These are phyloP conservation scores for Fusarium sp. DNA, from an alignment of 2,329 filamentous ascomycete genomes.

Conservation along the genomic window DNA sequence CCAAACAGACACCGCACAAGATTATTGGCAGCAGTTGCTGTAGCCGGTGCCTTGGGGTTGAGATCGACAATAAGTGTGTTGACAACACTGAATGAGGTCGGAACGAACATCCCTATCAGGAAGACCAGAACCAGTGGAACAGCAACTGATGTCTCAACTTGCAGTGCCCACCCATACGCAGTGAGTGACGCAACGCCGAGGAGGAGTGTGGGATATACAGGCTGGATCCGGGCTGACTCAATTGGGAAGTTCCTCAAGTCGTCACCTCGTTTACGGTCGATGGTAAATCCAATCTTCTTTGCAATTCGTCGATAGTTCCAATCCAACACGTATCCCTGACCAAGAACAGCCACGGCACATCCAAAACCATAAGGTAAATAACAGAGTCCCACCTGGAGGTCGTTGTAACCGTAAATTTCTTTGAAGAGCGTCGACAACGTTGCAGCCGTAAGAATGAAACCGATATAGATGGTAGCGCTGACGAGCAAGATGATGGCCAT, in stretches of 20 bases:
- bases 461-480: constrained; percentile 63
- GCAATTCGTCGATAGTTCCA: constrained; percentile 78
- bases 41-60: constrained; percentile 67
- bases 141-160: constrained; percentile 60
- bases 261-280: constrained; percentile 66
- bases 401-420: constrained; percentile 60
- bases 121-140: constrained; percentile 65
- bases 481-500: constrained; percentile 63
- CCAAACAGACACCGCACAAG: constrained; percentile 69
- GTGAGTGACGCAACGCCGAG: constrained; percentile 63
- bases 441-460: constrained; percentile 63
- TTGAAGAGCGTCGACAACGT: constrained; percentile 63
- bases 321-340: constrained; percentile 67
- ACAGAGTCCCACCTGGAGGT: constrained; percentile 62
- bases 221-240: constrained; percentile 63
- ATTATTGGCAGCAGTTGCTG: constrained; percentile 71
- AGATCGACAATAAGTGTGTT: constrained; percentile 71
- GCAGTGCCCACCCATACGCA: constrained; percentile 66
- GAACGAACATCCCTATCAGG: constrained; percentile 65
- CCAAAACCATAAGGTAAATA: constrained; percentile 64
- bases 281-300: constrained; percentile 65
- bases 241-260: constrained; percentile 63
- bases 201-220: constrained; percentile 63
- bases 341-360: constrained; percentile 58
- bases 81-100: constrained; percentile 70